Evolutionary conservation across 441 rosid species (phyloP).

Genomic region (Gossypium gossypioides): DNA sequence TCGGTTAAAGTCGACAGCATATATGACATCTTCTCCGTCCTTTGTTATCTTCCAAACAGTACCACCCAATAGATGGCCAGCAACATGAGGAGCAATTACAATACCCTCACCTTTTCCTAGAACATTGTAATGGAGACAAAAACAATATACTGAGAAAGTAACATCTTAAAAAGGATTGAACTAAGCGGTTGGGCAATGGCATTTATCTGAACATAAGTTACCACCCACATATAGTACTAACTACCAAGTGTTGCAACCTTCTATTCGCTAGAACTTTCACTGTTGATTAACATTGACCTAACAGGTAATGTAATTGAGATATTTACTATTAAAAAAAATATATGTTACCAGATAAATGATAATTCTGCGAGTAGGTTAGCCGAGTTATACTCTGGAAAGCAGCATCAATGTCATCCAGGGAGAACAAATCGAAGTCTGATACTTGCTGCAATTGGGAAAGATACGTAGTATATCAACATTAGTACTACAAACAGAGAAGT

Average conservation of each 20-base stretch:
- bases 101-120: constrained; percentile 92
- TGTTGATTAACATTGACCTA: neutral
- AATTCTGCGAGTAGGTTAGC: constrained; percentile 81
- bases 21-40: constrained; percentile 92
- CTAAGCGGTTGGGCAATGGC: neutral
- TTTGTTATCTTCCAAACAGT: constrained; percentile 91
- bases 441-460: constrained; percentile 57
- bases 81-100: constrained; percentile 86
- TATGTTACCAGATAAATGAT: constrained; percentile 63
- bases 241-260: neutral
- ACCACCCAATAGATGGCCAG: constrained; percentile 95
- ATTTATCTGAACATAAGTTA: neutral
- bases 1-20: constrained; percentile 94
- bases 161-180: neutral
- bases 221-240: neutral
- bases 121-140: neutral
- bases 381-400: constrained; percentile 82
- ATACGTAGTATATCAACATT: neutral
- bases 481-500: neutral
- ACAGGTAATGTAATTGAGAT: neutral
- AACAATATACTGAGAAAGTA: constrained; percentile 10
- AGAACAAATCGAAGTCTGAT: constrained; percentile 82
- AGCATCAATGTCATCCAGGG: constrained; percentile 80
- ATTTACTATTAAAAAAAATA: neutral
- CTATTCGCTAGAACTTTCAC: neutral